Evolutionary conservation across 371 early-diverging fungal species (phyloP).

Genomic region (Mortierella sp.): DNA sequence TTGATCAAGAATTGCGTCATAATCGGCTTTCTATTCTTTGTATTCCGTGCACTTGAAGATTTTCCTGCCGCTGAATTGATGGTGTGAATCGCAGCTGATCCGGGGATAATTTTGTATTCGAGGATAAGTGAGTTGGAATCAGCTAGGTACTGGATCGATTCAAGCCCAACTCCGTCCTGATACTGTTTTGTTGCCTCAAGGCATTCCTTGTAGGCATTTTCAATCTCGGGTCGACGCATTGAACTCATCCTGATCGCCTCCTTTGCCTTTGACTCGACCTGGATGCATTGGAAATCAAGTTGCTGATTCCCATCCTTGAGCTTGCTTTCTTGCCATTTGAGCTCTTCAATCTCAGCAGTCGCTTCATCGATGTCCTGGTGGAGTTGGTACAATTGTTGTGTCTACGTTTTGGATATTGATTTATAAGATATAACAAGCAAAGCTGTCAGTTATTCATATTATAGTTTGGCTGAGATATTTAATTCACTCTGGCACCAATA

Average conservation of each 20-base stretch:
- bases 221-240: slow-evolving; percentile 43
- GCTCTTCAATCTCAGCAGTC: slow-evolving; percentile 37
- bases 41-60: not conserved
- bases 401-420: slow-evolving; percentile 13
- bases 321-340: slow-evolving; percentile 54
- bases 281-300: slow-evolving; percentile 19
- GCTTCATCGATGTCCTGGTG: slow-evolving; percentile 49
- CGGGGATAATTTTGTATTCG: slow-evolving; percentile 39
- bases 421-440: no score
- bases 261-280: slow-evolving; percentile 39
- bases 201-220: slow-evolving; percentile 43
- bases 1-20: slow-evolving; percentile 36
- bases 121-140: slow-evolving; percentile 34
- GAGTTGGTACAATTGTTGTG: slow-evolving; percentile 44
- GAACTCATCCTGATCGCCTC: slow-evolving; percentile 47
- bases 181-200: slow-evolving; percentile 33
- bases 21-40: slow-evolving; percentile 27
- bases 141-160: slow-evolving; percentile 35
- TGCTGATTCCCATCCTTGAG: slow-evolving; percentile 38
- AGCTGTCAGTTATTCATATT: not conserved
- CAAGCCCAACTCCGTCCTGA: slow-evolving; percentile 49
- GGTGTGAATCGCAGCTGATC: slow-evolving; percentile 27
- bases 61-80: slow-evolving; percentile 4
- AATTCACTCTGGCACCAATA: no score
- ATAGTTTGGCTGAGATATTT: not conserved